Evolutionary conservation across 2,329 filamentous ascomycete genomes (phyloP).

Genomic region (Xylaria sp.): DNA sequence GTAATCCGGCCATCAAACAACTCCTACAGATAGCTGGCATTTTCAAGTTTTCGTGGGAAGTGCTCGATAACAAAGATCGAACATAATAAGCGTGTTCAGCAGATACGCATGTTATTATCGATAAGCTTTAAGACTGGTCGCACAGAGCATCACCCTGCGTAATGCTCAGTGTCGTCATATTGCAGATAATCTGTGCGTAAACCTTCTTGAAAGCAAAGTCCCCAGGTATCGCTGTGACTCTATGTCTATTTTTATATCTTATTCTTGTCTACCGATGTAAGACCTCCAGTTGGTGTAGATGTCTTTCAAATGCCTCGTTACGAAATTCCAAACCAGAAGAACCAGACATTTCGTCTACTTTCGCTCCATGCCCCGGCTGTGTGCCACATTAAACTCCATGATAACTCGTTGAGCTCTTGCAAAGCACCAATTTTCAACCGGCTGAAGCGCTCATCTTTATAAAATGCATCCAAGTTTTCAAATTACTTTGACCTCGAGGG

Average conservation of each 20-base stretch:
- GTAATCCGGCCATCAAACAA: not conserved
- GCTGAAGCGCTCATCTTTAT: constrained; percentile 26
- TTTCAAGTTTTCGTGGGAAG: no score
- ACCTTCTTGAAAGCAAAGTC: not conserved
- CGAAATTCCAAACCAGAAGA: constrained; percentile 42
- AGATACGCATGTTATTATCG: not conserved
- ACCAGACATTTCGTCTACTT: constrained; percentile 38
- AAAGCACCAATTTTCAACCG: constrained; percentile 24
- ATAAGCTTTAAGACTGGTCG: not conserved
- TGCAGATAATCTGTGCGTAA: not conserved
- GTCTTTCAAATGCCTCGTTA: constrained; percentile 30
- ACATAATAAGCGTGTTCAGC: not conserved
- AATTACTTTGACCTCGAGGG: constrained; percentile 49
- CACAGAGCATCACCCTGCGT: not conserved
- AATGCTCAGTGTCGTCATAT: constrained; percentile 7
- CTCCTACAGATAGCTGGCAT: no score
- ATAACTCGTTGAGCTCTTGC: constrained; percentile 34
- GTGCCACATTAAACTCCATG: constrained; percentile 44
- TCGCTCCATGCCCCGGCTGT: constrained; percentile 35
- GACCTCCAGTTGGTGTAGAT: constrained; percentile 17
- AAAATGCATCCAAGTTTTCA: constrained; percentile 16
- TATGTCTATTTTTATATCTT: constrained; percentile 41
- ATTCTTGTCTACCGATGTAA: constrained; percentile 38
- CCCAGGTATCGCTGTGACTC: constrained; percentile 24
- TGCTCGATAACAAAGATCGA: not conserved